phyloP scores from a whole-genome alignment of 106 monocot genomes.

The Dioscorea alata region DNA sequence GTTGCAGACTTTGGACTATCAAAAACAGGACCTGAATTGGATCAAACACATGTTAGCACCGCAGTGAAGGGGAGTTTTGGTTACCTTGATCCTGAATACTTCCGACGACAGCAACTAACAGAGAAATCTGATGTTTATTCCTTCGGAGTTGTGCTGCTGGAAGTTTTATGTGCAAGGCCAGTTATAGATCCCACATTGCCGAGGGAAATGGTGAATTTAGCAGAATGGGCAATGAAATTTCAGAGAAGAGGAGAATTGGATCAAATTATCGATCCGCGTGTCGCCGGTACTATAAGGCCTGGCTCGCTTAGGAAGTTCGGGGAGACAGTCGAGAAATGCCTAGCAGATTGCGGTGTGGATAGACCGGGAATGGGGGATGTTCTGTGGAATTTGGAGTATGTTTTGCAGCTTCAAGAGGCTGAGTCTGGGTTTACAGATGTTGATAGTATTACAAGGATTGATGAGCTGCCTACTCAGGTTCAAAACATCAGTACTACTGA shows the following conservation, averaged over 20 bases:
- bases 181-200: conserved; percentile 68
- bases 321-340: conserved; percentile 59
- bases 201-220: conserved; percentile 75
- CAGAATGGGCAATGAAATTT: conserved; percentile 68
- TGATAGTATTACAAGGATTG: conserved; percentile 42
- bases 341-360: conserved; percentile 61
- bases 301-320: conserved; percentile 58
- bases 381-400: conserved; percentile 69
- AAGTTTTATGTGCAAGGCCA: conserved; percentile 66
- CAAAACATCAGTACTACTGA: conserved; percentile 12
- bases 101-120: conserved; percentile 65
- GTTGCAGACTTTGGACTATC: conserved; percentile 80
- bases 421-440: conserved; percentile 18
- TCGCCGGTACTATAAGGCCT: conserved; percentile 37
- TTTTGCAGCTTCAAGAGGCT: conserved; percentile 54
- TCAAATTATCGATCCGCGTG: conserved; percentile 37
- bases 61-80: conserved; percentile 84
- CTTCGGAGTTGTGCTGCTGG: conserved; percentile 69
- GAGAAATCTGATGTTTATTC: conserved; percentile 82
- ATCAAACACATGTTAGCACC: conserved; percentile 83
- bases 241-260: conserved; percentile 44
- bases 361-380: conserved; percentile 69
- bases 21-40: conserved; percentile 71
- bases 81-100: conserved; percentile 75
- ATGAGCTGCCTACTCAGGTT: conserved; percentile 25